Evolutionary conservation across 352 stramenopile species (phyloP).

Genomic region (Phytophthora lateralis): DNA sequence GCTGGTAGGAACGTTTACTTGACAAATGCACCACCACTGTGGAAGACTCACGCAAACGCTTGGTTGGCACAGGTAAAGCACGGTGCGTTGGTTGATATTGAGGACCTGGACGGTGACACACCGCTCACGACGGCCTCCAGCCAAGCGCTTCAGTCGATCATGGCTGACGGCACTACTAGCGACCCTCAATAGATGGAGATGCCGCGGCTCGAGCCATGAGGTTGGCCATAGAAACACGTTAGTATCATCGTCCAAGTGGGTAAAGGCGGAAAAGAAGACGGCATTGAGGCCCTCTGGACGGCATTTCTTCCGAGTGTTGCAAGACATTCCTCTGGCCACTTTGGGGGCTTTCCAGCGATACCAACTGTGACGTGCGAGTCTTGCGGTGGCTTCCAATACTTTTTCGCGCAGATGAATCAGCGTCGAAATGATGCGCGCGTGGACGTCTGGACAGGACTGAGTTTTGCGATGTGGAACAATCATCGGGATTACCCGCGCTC

Average conservation of each 20-base stretch:
- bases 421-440: conserved; percentile 5
- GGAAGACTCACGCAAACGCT: conserved; percentile 6
- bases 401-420: conserved; percentile 19
- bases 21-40: conserved; percentile 9
- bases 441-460: too few relatives aligned
- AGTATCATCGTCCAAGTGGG: conserved; percentile 16
- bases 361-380: neutral
- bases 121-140: conserved; percentile 50
- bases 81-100: conserved; percentile 61
- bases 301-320: conserved; percentile 6
- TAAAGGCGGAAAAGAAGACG: conserved; percentile 16
- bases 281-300: neutral
- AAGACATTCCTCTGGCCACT: conserved; percentile 9
- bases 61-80: conserved; percentile 50
- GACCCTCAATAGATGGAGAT: conserved; percentile 31
- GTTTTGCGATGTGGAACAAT: conserved; percentile 5
- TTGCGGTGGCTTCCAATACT: conserved; percentile 5
- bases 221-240: conserved; percentile 38
- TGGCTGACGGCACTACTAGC: conserved; percentile 33
- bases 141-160: conserved; percentile 49
- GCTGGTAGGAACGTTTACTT: conserved; percentile 46
- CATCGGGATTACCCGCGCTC: conserved; percentile 8
- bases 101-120: conserved; percentile 75
- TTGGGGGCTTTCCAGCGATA: conserved; percentile 4
- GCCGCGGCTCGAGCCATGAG: conserved; percentile 7